Evolutionary conservation across 352 stramenopile genomes (phyloP), one percentile per base, ranked within the genome.

Genomic region (Aphanomyces cochlioides): DNA sequence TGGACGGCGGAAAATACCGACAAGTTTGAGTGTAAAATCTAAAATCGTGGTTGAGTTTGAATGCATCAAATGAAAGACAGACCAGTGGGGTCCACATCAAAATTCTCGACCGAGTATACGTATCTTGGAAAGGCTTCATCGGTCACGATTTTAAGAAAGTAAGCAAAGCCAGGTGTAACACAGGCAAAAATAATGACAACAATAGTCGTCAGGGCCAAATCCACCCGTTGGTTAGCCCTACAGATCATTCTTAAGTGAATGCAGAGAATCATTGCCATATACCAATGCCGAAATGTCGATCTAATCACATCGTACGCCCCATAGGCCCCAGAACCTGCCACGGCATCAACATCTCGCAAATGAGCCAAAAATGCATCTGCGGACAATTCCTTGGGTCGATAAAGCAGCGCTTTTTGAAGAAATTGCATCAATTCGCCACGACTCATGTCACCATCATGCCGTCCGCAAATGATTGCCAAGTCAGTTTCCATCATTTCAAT

Each of bases 181-280:
- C 50, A 58, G 17, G 50, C 50, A 58, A 58, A 58, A 17, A 58
- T 21, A 58, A 58, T 58, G 17, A 58, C 50, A 0, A 58, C 50
- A 36, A 58, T 37, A 17, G 50, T 58, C 50, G 50, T 58, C 17
- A 58, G 50, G 17, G 50, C 21, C 36, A 58, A 36, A 36, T 58
- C 50, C 50, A 58, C 15, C 17, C 50, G 7, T 19, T 58, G 50
- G 21, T 58, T 58, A 1, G 50, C 19, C 67, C 79, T 91, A 38
- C 92, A 92, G 39, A 95, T 76, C 54, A 81, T 90, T 7, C 90
- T 84, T 7, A 92, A 83, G 41, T 93, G 74, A 56, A 92, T 84
- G 57, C 81, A 90, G 47, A 90, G 82, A 3, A 86, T 73, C 13
- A 93, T 74, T 64, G 89, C 81, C 5, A 75, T 59, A 48, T 84